These are phyloP conservation scores for Dactylis glomerata DNA, from an alignment of 176 grass and related monocot genomes.

Conservation along the genomic window DNA sequence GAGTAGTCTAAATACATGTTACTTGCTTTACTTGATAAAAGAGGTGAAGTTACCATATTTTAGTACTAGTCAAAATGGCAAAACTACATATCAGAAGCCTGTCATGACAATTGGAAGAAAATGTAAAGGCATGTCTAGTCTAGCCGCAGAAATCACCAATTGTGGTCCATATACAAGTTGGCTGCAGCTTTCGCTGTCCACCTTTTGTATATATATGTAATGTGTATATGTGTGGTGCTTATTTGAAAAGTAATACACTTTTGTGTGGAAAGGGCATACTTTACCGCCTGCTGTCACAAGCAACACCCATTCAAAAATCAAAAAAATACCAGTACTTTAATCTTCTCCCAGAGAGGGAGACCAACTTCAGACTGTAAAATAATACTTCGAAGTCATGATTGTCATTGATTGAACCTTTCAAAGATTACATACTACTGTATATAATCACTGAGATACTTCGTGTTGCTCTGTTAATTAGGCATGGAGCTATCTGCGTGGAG, in stretches of 20 bases:
- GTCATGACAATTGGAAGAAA: conserved; percentile 38
- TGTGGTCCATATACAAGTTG: not conserved
- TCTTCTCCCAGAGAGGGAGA: not conserved
- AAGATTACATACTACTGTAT: not conserved
- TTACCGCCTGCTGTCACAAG: not conserved
- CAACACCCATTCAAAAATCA: not conserved
- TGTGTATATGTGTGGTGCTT: conserved; percentile 8
- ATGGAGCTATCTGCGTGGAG: conserved; percentile 68
- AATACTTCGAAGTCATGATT: not conserved
- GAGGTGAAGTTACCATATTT: not conserved
- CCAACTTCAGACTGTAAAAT: not conserved
- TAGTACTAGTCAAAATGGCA: not conserved
- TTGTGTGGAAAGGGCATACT: not conserved
- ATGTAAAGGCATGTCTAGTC: conserved; percentile 37
- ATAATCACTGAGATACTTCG: not conserved
- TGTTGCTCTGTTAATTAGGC: conserved; percentile 27
- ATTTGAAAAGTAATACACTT: not conserved
- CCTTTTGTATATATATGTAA: not conserved
- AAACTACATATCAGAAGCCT: conserved; percentile 8
- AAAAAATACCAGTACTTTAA: not conserved
- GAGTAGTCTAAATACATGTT: not conserved
- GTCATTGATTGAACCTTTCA: conserved; percentile 1
- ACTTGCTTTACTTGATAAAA: conserved; percentile 20
- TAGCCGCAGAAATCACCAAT: conserved; percentile 44
- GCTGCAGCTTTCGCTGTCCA: not conserved